These are phyloP conservation scores for Achlya hypogyna DNA, from an alignment of 352 stramenopile genomes.

Conservation along the genomic window DNA sequence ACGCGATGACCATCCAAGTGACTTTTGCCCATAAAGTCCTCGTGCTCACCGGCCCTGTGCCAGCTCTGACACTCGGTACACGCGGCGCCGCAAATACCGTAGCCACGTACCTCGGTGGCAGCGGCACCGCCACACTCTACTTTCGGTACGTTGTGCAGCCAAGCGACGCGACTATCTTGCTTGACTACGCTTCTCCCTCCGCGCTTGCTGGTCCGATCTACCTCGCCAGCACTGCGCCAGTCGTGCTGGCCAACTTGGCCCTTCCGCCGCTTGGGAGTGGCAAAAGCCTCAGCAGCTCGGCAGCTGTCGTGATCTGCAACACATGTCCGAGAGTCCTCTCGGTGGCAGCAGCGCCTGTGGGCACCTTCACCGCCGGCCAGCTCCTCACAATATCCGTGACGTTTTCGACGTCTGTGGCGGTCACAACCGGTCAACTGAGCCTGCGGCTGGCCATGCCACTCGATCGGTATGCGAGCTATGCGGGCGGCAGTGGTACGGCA, in stretches of 20 bases:
- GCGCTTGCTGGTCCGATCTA: conserved; percentile 41
- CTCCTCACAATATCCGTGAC: conserved; percentile 37
- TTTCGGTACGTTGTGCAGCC: conserved; percentile 46
- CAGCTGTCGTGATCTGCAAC: conserved; percentile 35
- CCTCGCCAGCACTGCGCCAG: conserved; percentile 38
- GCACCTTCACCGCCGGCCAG: conserved; percentile 51
- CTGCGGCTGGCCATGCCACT: conserved; percentile 34
- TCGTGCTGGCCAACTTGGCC: conserved; percentile 30
- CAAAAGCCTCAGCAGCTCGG: conserved; percentile 32
- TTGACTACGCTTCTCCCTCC: conserved; percentile 40
- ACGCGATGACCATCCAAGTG: conserved; percentile 34
- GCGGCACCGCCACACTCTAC: conserved; percentile 32
- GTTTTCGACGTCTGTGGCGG: conserved; percentile 41
- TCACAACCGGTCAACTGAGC: conserved; percentile 28
- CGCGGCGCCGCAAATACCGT: conserved; percentile 27
- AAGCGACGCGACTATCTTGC: conserved; percentile 34
- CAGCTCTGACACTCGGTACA: conserved; percentile 32
- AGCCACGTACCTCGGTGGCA: conserved; percentile 43
- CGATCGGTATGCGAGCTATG: conserved; percentile 31
- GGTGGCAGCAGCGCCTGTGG: conserved; percentile 38
- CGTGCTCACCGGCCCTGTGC: conserved; percentile 8
- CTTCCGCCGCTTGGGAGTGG: conserved; percentile 36
- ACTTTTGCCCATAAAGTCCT: conserved; percentile 47
- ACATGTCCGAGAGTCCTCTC: conserved; percentile 34
- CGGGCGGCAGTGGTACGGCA: conserved; percentile 30